A percentile compares a stretch with the other conserved stretches of the same genome.
These are phyloP conservation scores for Silybum marianum DNA, from an alignment of 129 eudicot genomes.

Conservation along the genomic window DNA sequence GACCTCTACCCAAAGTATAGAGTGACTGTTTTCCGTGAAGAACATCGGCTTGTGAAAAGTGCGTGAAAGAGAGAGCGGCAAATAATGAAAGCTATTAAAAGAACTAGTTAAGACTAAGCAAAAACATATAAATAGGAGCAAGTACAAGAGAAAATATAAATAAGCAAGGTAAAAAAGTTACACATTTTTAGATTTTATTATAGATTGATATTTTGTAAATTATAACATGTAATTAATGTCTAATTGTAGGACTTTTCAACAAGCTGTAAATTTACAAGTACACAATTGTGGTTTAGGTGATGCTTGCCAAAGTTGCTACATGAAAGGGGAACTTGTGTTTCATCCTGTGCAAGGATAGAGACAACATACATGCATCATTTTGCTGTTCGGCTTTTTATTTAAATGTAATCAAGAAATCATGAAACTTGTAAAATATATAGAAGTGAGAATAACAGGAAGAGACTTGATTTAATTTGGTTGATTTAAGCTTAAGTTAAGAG, in stretches of 20 bases:
- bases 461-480: not conserved
- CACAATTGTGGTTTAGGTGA: not conserved
- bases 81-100: too few species aligned
- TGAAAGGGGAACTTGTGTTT: not conserved
- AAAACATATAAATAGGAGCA: too few species aligned
- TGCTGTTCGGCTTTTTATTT: not conserved
- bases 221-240: constrained; percentile 9
- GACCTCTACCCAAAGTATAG: not conserved
- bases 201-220: not conserved
- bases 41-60: too few species aligned
- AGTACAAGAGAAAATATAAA: not conserved
- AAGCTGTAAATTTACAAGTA: not conserved
- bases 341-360: not conserved
- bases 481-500: not conserved
- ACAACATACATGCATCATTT: not conserved
- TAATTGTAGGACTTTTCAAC: not conserved
- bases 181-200: not conserved
- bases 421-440: not conserved
- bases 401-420: not conserved
- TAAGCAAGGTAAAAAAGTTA: not conserved
- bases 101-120: not conserved
- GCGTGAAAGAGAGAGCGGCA: not conserved
- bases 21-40: too few species aligned
- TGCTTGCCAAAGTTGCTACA: not conserved
- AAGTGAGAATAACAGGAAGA: not conserved